These are phyloP conservation scores for Pseudisothecium myosuroides DNA, from an alignment of 225 moss, liverwort and hornwort species.

Conservation along the genomic window DNA sequence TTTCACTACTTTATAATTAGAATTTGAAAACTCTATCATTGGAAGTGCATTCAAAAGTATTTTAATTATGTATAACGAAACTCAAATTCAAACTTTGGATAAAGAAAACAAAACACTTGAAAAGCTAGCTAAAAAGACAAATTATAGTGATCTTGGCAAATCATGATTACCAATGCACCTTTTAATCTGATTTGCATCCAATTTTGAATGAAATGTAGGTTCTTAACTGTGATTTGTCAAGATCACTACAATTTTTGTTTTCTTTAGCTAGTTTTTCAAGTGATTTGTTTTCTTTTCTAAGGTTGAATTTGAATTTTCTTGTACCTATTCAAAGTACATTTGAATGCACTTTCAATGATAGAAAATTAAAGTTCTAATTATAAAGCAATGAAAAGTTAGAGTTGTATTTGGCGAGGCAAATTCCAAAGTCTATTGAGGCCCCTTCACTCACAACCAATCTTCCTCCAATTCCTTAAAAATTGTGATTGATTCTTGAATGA, in stretches of 20 bases:
- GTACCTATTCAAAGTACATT: too few species aligned
- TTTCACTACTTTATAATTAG: not conserved
- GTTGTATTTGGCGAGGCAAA: too few species aligned
- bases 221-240: rapidly evolving
- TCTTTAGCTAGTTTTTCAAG: not conserved
- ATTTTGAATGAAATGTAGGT: too few species aligned
- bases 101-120: not conserved
- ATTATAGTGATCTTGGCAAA: not conserved
- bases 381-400: too few species aligned
- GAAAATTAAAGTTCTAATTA: not conserved
- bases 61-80: not conserved
- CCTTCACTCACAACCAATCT: too few species aligned
- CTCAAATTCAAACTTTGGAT: not conserved
- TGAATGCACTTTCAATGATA: not conserved
- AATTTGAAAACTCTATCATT: not conserved
- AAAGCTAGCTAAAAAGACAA: too few species aligned
- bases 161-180: not conserved
- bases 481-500: not conserved
- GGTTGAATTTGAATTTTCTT: not conserved
- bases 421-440: too few species aligned
- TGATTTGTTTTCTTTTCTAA: not conserved
- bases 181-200: too few species aligned
- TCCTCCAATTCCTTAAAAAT: too few species aligned
- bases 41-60: not conserved
- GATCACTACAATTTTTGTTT: not conserved